Evolutionary conservation across 345 rosid genomes (phyloP).

Genomic region (Odontarrhena argentea): DNA sequence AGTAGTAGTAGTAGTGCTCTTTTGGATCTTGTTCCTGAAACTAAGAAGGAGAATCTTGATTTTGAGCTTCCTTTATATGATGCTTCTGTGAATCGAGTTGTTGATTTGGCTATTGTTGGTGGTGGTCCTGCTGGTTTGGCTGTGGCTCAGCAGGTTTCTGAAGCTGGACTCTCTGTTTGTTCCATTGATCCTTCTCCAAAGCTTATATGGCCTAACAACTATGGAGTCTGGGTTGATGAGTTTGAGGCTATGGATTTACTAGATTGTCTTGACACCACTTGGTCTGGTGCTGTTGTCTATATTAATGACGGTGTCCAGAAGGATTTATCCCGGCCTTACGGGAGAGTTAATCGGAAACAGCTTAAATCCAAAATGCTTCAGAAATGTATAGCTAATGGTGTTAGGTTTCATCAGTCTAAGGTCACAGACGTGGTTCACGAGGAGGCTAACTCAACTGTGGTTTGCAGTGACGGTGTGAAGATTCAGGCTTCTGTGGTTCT

Average conservation of each 20-base stretch:
- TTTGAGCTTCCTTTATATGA: conserved; percentile 85
- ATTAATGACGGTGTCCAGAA: conserved; percentile 58
- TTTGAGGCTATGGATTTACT: conserved; percentile 97
- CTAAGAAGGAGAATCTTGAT: conserved; percentile 84
- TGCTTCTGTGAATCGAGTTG: conserved; percentile 56
- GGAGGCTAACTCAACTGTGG: conserved; percentile 72
- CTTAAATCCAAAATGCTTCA: conserved; percentile 92
- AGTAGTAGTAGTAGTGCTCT: conserved; percentile 52
- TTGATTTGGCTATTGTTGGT: conserved; percentile 93
- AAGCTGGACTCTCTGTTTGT: conserved; percentile 91
- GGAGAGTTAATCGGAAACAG: conserved; percentile 91
- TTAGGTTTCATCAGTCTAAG: conserved; percentile 88
- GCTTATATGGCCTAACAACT: conserved; percentile 97
- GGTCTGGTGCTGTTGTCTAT: conserved; percentile 93
- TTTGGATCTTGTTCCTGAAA: conserved; percentile 87
- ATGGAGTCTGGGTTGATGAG: conserved; percentile 99
- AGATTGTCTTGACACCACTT: conserved; percentile 91
- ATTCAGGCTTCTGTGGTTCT: conserved; percentile 86
- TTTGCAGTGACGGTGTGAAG: conserved; percentile 84
- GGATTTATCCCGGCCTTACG: conserved; percentile 81
- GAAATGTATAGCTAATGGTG: conserved; percentile 82
- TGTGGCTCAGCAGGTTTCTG: conserved; percentile 91
- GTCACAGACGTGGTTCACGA: conserved; percentile 86
- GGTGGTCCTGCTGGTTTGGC: conserved; percentile 99
- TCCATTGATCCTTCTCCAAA: conserved; percentile 86